Evolutionary conservation across 2,329 filamentous ascomycete species (phyloP).

Genomic region (Ilyonectria mors-panacis): DNA sequence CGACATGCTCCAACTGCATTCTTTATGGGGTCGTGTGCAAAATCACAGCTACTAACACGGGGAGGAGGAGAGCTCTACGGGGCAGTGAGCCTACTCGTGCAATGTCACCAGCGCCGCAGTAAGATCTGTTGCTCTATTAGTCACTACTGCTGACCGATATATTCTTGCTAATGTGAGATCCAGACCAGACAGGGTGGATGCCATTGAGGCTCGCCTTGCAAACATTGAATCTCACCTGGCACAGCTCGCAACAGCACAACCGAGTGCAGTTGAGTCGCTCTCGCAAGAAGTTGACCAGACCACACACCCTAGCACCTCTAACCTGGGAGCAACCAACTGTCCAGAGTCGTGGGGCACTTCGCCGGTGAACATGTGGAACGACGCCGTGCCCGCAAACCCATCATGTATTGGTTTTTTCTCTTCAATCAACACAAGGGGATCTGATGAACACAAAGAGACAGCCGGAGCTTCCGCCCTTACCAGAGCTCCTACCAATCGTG

Average conservation of each 20-base stretch:
- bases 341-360: background rate
- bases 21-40: conserved; percentile 53
- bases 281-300: background rate
- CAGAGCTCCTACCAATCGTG: conserved; percentile 39
- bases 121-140: background rate
- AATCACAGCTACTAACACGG: conserved; percentile 27
- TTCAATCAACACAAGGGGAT: background rate
- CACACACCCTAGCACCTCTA: background rate
- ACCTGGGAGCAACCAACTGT: background rate
- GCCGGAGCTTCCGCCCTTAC: conserved; percentile 33
- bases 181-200: conserved; percentile 33
- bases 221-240: conserved; percentile 37
- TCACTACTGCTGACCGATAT: background rate
- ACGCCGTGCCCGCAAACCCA: background rate
- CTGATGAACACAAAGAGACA: conserved; percentile 8
- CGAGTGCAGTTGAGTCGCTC: background rate
- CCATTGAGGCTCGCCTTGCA: conserved; percentile 39
- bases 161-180: background rate
- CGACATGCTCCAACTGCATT: conserved; percentile 56
- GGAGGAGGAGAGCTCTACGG: conserved; percentile 28
- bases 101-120: conserved; percentile 2
- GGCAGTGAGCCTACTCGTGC: background rate
- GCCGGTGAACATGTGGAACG: background rate
- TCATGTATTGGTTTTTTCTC: background rate
- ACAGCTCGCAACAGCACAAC: conserved; percentile 1